phyloP scores from a whole-genome alignment of 495 filamentous ascomycete genomes.

The Aspergillus incahuasiensis region DNA sequence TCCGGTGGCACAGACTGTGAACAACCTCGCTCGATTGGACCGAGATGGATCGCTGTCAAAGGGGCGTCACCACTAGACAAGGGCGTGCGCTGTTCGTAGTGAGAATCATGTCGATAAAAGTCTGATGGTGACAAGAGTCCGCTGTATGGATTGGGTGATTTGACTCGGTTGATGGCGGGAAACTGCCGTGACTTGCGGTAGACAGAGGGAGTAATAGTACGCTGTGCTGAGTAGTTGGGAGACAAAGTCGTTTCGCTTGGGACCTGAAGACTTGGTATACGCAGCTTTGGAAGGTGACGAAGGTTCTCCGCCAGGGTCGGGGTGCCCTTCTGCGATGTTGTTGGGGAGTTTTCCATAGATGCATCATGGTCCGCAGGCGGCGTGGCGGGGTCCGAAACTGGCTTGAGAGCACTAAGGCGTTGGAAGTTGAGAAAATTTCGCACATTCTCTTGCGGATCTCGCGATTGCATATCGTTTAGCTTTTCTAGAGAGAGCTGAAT shows the following conservation, averaged over 20 bases:
- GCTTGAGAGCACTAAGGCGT: slow-evolving; percentile 43
- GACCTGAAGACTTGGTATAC: slow-evolving; percentile 39
- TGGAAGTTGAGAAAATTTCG: slow-evolving; percentile 83
- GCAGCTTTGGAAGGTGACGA: slow-evolving; percentile 53
- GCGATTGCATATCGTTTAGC: slow-evolving; percentile 59
- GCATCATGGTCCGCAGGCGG: slow-evolving; percentile 45
- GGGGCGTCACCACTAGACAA: slow-evolving; percentile 90
- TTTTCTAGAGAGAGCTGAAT: slow-evolving; percentile 66
- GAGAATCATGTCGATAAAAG: slow-evolving; percentile 25
- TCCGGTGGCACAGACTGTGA: slow-evolving; percentile 92
- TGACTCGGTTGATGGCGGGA: not conserved
- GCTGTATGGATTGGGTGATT: not conserved
- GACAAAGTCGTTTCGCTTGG: slow-evolving; percentile 4
- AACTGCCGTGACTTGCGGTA: not conserved
- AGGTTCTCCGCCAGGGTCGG: slow-evolving; percentile 34
- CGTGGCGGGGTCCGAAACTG: slow-evolving; percentile 37
- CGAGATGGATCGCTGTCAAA: slow-evolving; percentile 64
- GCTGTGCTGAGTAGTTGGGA: slow-evolving; percentile 16
- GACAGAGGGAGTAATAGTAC: slow-evolving; percentile 24
- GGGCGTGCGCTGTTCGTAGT: slow-evolving; percentile 74
- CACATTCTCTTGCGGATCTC: slow-evolving; percentile 89
- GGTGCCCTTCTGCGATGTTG: slow-evolving; percentile 25
- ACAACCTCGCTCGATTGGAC: slow-evolving; percentile 62
- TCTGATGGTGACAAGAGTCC: slow-evolving; percentile 19
- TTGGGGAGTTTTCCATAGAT: slow-evolving; percentile 24